Evolutionary conservation across 202 grass and related monocot genomes (phyloP), one percentile per base, ranked within the genome.

Genomic region (Panicum hallii): DNA sequence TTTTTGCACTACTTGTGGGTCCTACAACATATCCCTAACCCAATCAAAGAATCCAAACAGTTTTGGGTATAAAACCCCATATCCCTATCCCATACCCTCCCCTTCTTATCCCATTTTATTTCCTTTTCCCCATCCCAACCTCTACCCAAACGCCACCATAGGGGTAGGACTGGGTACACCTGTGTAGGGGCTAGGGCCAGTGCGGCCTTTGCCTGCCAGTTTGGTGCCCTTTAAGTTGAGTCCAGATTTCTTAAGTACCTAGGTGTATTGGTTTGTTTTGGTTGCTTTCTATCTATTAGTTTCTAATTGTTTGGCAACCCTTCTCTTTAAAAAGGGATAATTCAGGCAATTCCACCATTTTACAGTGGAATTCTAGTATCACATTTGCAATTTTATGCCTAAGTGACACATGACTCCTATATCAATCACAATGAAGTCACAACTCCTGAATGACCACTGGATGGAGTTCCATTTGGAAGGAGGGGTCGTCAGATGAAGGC

Each of bases 231-330:
- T 63, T 47, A 78, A 63, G 8, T 32, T 45, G 19, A 63, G 4
- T 63, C 42, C 17, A 58, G 23, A 16, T 70, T 58, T 81, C 5
- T 81, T 19, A 56, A 57, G 50, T 70, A 28, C 41, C 43, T 70
- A 57, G 5, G 20, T 19, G 40, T 43, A 5, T 70, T 70, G 9
- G 26, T 68, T 80, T 81, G 40, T 70, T 57, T 57, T 44, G 13
- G 57, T 44, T 81, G 64, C n/a, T 81, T 17, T 69, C 63, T 43
- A 67, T 54, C 14, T 43, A 36, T 66, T 80, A 80, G 19, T 79
- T 17, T 42, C 32, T 26, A 4, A 26, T 67, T 2, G 3, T 79
- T 41, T 15, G 16, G 11, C 46, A 23, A 56, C 19, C 78, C n/a
- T 2, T 23, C 19, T 50, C 26, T 43, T 15, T 17, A 6, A 16